Evolutionary conservation across 164 flowering plant species (phyloP).

Genomic region (Chimonanthus salicifolius): DNA sequence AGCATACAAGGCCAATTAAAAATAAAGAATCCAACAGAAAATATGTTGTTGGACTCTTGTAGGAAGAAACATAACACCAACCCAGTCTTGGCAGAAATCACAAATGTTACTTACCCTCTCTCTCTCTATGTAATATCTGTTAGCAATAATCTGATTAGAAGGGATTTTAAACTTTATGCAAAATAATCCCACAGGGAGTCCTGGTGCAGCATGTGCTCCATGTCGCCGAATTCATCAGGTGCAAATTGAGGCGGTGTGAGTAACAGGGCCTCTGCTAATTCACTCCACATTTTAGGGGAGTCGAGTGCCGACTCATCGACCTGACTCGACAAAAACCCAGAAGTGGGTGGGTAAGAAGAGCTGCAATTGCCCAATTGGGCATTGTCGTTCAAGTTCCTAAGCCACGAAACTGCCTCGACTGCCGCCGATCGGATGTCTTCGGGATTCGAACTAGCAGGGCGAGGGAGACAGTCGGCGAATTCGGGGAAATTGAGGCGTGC

Average conservation of each 20-base stretch:
- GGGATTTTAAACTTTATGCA: background rate
- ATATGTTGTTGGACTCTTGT: background rate
- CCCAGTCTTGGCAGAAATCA: background rate
- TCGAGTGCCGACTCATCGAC: slow-evolving; percentile 56
- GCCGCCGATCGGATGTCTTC: slow-evolving; percentile 38
- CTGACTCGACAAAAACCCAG: slow-evolving; percentile 39
- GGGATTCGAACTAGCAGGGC: slow-evolving; percentile 30
- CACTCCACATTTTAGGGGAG: slow-evolving; percentile 61
- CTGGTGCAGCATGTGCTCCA: slow-evolving; percentile 19
- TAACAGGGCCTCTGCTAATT: slow-evolving; percentile 22
- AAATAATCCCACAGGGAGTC: slow-evolving; percentile 34
- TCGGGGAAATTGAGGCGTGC: slow-evolving; percentile 53
- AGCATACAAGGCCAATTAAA: no score
- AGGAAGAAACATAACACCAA: background rate
- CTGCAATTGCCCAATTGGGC: slow-evolving; percentile 5
- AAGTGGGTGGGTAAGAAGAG: slow-evolving; percentile 16
- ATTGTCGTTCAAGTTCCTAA: background rate
- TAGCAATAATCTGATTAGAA: background rate
- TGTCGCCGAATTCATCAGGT: slow-evolving; percentile 12
- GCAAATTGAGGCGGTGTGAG: slow-evolving; percentile 4
- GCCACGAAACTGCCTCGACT: slow-evolving; percentile 26
- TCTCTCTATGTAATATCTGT: background rate
- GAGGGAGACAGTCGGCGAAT: slow-evolving; percentile 24
- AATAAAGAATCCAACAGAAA: background rate
- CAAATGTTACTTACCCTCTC: background rate